phyloP scores from a whole-genome alignment of 306 rosid species.

The Sindora glabra region DNA sequence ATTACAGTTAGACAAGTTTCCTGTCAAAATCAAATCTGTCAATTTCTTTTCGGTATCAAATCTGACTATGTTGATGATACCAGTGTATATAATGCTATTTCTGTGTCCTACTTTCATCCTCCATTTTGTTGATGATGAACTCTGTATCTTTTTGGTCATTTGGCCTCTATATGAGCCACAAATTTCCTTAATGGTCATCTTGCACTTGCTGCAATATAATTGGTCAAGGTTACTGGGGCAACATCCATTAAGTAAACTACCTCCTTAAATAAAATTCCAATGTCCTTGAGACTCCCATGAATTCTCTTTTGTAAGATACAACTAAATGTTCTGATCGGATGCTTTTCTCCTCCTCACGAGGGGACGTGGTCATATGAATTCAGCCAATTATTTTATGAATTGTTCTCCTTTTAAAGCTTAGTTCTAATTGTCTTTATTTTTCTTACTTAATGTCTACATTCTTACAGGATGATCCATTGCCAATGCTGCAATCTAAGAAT shows the following conservation, averaged over 20 bases:
- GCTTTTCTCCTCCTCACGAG: conserved; percentile 10
- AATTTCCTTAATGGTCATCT: background rate
- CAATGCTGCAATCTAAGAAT: conserved; percentile 70
- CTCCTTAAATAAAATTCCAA: background rate
- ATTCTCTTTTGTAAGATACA: background rate
- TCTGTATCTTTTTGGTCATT: too few relatives aligned
- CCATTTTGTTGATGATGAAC: too few relatives aligned
- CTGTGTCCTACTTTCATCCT: too few relatives aligned
- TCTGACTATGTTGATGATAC: too few relatives aligned
- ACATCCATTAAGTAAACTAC: background rate
- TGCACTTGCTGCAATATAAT: conserved; percentile 5
- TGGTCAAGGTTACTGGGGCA: background rate
- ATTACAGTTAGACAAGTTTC: too few relatives aligned
- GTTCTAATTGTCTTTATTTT: background rate
- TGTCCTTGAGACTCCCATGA: background rate
- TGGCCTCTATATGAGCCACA: too few relatives aligned
- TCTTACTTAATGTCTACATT: conserved; percentile 4
- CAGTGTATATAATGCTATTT: too few relatives aligned
- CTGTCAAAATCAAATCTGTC: too few relatives aligned
- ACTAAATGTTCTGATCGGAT: conserved; percentile 9
- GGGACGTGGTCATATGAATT: conserved; percentile 7
- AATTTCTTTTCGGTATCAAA: too few relatives aligned
- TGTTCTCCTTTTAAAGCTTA: background rate
- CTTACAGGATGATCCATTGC: conserved; percentile 68
- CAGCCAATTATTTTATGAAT: background rate